Evolutionary conservation across 805 yeast species (phyloP).

Genomic region (Saccharomycopsis selenospora): DNA sequence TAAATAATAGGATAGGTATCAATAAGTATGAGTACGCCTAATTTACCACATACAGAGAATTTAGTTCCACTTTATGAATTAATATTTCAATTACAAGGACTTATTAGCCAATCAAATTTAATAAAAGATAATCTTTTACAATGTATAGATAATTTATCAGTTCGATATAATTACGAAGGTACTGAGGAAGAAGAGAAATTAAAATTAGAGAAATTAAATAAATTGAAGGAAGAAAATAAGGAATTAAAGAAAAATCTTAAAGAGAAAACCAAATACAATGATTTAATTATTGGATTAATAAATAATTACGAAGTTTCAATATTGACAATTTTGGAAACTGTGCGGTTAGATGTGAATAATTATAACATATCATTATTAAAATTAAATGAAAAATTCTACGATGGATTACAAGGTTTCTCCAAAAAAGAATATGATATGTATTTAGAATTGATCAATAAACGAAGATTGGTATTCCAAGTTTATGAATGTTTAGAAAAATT

Average conservation of each 20-base stretch:
- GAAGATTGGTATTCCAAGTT: slow-evolving; percentile 8
- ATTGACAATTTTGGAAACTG: slow-evolving; percentile 13
- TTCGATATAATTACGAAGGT: slow-evolving; percentile 3
- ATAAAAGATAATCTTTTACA: slow-evolving; percentile 15
- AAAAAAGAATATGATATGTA: slow-evolving; percentile 8
- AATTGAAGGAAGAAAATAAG: slow-evolving; percentile 5
- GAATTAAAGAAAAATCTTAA: slow-evolving; percentile 5
- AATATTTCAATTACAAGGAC: slow-evolving; percentile 13
- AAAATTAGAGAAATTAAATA: not conserved
- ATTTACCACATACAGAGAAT: slow-evolving; percentile 21
- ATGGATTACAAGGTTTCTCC: slow-evolving; percentile 4
- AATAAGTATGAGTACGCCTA: slow-evolving; percentile 21
- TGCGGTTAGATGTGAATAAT: slow-evolving; percentile 15
- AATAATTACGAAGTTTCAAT: slow-evolving; percentile 20
- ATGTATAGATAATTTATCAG: slow-evolving; percentile 10
- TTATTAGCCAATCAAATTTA: slow-evolving; percentile 8
- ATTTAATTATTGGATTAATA: slow-evolving; percentile 6
- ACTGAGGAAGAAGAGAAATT: not conserved
- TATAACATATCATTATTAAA: slow-evolving; percentile 13
- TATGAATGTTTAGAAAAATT: slow-evolving; percentile 9
- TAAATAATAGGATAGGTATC: too few species aligned
- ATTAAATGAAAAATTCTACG: slow-evolving; percentile 3
- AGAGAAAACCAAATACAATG: slow-evolving; percentile 3
- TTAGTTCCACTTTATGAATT: slow-evolving; percentile 17
- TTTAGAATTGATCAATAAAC: slow-evolving; percentile 7